Conservation (phyloP, 306 rosid genomes). For the Delonix regia region DNA sequence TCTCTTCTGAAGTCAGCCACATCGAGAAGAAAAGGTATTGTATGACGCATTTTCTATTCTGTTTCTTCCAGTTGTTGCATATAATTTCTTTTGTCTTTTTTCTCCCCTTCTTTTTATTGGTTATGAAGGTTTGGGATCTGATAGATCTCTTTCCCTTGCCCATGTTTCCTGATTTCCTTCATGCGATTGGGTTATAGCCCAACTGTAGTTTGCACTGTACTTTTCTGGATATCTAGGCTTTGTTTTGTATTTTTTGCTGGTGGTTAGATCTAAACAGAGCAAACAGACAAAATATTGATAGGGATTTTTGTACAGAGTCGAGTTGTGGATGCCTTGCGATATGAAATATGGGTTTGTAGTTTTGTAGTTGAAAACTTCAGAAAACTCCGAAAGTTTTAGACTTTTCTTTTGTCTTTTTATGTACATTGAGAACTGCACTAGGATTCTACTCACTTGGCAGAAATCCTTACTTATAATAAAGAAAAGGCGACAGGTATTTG, state of each 20-base stretch:
- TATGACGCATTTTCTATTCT: neutral
- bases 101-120: conserved; percentile 30
- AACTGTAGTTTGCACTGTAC: conserved; percentile 37
- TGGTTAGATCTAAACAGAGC: conserved; percentile 64
- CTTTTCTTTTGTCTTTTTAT: conserved; percentile 59
- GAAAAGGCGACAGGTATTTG: conserved; percentile 23
- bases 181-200: conserved; percentile 35
- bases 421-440: conserved; percentile 41
- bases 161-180: conserved; percentile 32
- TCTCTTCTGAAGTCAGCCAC: conserved; percentile 28
- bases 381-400: conserved; percentile 39
- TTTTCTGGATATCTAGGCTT: conserved; percentile 35
- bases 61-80: conserved; percentile 22
- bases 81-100: conserved; percentile 17
- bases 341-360: conserved; percentile 43
- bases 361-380: conserved; percentile 51
- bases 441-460: conserved; percentile 44
- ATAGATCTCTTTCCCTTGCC: conserved; percentile 51
- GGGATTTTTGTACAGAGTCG: conserved; percentile 43
- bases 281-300: conserved; percentile 62
- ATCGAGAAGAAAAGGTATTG: conserved; percentile 34
- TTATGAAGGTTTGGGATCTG: conserved; percentile 58
- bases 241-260: conserved; percentile 34
- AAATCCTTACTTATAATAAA: conserved; percentile 32
- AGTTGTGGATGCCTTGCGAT: conserved; percentile 28